Evolutionary conservation across 805 yeast species (phyloP), one percentile per base, ranked within the genome.

Genomic region (Tetrapisispora namnaoensis): DNA sequence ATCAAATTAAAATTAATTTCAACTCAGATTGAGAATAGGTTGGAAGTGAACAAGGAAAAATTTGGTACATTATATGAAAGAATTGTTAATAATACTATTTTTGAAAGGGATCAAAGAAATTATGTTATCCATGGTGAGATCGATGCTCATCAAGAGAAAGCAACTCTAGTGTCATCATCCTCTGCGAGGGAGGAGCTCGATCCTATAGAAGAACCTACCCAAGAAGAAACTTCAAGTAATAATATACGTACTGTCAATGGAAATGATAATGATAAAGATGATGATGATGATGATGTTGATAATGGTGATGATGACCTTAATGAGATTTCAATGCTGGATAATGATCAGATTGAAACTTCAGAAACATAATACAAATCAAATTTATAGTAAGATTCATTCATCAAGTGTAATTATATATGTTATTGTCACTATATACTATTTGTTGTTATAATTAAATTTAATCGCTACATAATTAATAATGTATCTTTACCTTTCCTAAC

Each of bases 31-130:
- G 42, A 43, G 4, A 38, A 48, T 1, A 55, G 67, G 43, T 44
- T 63, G 9, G 43, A 50, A 4, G 45, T 65, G 32, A 66, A 66
- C 48, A 59, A 56, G 30, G 57, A 56, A 11, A 51, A 40, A 37
- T 48, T 66, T n/a, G 65, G 66, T 13, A 41, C 55, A 1, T 37
- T 58, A 18, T 66, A 51, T 45, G 42, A 41, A 10, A 52, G 48
- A 18, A 52, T 66, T 18, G 49, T 65, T 30, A 58, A 59, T 42
- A 63, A 59, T 22, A 45, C 55, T 4, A 56, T 58, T 7, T 61
- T 56, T 44, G 54, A 52, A 17, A 40, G 42, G 20, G 30, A 37
- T 11, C 8, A 32, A 20, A 51, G 46, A 27, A 49, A 45, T 14
- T 10, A 35, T 22, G 17, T 10, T 4, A 10, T 32, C 17, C 37